These are phyloP conservation scores for Hibiscus syriacus DNA, from an alignment of 345 rosid species.

Conservation along the genomic window DNA sequence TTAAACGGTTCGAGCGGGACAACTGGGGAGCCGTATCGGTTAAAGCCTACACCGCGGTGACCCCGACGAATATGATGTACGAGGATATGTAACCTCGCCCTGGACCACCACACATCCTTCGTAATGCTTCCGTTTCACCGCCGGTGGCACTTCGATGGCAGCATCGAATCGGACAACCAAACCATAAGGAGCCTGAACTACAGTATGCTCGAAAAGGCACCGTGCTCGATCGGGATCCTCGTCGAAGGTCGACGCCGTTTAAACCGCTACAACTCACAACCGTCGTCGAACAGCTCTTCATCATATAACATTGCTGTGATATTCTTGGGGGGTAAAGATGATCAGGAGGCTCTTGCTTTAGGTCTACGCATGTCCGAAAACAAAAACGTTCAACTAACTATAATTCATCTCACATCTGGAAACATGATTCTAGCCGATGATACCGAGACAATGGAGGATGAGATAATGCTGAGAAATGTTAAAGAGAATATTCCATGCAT, in stretches of 20 bases:
- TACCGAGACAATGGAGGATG: neutral
- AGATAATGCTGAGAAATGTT: slow-evolving; percentile 2
- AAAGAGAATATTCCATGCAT: too few relatives aligned
- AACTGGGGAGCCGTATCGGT: slow-evolving; percentile 3
- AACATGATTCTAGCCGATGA: neutral
- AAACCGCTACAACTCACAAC: too few relatives aligned
- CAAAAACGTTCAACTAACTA: slow-evolving; percentile 9
- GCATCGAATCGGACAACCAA: slow-evolving; percentile 19
- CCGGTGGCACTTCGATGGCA: slow-evolving; percentile 15
- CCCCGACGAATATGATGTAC: slow-evolving; percentile 24
- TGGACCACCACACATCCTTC: slow-evolving; percentile 19
- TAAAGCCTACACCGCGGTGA: slow-evolving; percentile 28
- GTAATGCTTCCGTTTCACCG: slow-evolving; percentile 39
- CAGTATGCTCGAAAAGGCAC: slow-evolving; percentile 26
- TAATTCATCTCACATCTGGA: slow-evolving; percentile 9
- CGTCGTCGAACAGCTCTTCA: neutral
- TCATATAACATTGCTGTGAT: neutral
- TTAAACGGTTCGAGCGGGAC: slow-evolving; percentile 19
- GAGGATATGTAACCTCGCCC: slow-evolving; percentile 33
- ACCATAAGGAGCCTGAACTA: slow-evolving; percentile 18
- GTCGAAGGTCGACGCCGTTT: slow-evolving; percentile 17
- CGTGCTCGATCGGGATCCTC: slow-evolving; percentile 33
- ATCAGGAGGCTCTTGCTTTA: slow-evolving; percentile 30
- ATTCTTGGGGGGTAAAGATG: slow-evolving; percentile 35
- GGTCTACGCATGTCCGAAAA: slow-evolving; percentile 20